These are phyloP conservation scores for Colletotrichum cordylinicola DNA, from an alignment of 2,329 filamentous ascomycete genomes.

Conservation along the genomic window DNA sequence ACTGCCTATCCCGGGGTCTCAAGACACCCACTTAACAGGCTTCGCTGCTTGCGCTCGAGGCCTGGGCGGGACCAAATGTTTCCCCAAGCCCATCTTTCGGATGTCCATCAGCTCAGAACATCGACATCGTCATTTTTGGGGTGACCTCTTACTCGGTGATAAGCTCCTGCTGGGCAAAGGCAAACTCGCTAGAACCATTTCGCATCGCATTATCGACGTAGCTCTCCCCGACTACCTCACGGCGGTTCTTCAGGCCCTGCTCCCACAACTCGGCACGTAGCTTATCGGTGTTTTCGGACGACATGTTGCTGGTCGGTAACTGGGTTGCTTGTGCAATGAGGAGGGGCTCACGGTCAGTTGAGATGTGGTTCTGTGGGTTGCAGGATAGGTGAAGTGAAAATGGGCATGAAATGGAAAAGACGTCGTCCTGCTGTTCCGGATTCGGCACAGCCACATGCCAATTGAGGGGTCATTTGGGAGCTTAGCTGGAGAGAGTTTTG, in stretches of 20 bases:
- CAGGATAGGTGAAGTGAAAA: neutral
- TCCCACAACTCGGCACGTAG: constrained; percentile 54
- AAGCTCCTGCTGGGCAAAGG: constrained; percentile 63
- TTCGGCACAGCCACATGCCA: neutral
- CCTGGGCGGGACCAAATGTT: constrained; percentile 67
- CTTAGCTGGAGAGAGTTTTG: neutral
- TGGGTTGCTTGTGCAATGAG: neutral
- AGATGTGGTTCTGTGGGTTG: neutral
- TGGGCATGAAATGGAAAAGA: neutral
- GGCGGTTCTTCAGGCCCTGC: constrained; percentile 63
- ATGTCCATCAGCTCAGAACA: neutral
- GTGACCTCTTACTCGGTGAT: constrained; percentile 55
- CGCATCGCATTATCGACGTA: constrained; percentile 63
- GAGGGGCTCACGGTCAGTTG: neutral
- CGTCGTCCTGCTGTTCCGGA: neutral
- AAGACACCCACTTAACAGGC: constrained; percentile 48
- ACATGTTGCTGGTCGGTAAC: neutral
- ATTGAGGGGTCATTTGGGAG: neutral
- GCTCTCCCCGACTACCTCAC: constrained; percentile 61
- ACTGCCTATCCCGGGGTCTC: neutral
- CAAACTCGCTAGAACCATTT: constrained; percentile 61
- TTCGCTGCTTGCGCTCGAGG: constrained; percentile 63
- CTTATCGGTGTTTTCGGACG: constrained; percentile 3
- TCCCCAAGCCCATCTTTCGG: constrained; percentile 56
- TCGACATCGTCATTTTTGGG: no score